Conservation (phyloP, 2,329 filamentous ascomycete genomes). For the Orbilia javanica region DNA sequence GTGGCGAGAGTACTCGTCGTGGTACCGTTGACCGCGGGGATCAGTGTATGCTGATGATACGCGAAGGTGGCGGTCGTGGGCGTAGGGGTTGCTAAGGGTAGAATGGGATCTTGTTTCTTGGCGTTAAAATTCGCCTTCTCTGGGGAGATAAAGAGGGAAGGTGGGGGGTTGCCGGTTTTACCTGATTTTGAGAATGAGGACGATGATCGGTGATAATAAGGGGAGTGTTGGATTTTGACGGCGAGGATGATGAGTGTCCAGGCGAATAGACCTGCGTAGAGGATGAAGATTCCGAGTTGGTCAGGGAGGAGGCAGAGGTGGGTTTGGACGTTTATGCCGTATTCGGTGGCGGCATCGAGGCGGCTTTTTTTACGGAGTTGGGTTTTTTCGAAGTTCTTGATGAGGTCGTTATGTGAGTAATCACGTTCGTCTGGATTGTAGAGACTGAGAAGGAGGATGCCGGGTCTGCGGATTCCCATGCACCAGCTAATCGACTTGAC, state of each 20-base stretch:
- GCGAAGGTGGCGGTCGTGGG: constrained; percentile 54
- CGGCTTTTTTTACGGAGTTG: constrained; percentile 58
- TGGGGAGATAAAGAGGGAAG: constrained; percentile 58
- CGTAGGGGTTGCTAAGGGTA: constrained; percentile 54
- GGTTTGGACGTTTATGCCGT: constrained; percentile 71
- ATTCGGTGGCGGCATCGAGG: constrained; percentile 37
- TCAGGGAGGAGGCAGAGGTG: constrained; percentile 91
- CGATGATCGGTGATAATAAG: constrained; percentile 45
- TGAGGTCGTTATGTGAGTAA: constrained; percentile 65
- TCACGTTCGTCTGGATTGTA: constrained; percentile 83
- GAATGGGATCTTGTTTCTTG: constrained; percentile 58
- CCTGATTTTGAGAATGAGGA: constrained; percentile 54
- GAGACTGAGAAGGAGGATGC: constrained; percentile 87
- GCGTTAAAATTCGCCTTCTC: constrained; percentile 59
- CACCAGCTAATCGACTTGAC: constrained; percentile 96
- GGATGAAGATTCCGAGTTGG: constrained; percentile 84
- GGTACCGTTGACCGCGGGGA: constrained; percentile 56
- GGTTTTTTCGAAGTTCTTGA: constrained; percentile 64
- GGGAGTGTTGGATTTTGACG: constrained; percentile 50
- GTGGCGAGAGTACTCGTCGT: constrained; percentile 56
- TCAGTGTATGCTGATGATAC: constrained; percentile 52
- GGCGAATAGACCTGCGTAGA: constrained; percentile 76
- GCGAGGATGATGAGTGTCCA: constrained; percentile 65
- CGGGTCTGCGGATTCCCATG: constrained; percentile 91
- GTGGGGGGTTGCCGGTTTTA: constrained; percentile 44